Conservation (phyloP, 202 grass and related monocot species). For the Carex arenaria region DNA sequence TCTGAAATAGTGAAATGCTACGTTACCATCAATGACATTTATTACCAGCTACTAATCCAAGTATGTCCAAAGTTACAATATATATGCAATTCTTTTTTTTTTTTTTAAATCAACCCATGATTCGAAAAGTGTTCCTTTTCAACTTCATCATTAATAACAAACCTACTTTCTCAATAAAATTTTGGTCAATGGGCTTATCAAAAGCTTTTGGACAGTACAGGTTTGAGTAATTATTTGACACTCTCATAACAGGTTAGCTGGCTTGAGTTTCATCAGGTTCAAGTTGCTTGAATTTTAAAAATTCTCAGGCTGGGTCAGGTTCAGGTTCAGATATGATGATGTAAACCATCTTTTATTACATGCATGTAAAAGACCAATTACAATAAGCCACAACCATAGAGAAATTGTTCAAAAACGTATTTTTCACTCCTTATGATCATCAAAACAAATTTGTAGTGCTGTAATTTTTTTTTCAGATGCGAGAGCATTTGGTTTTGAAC, state of each 20-base stretch:
- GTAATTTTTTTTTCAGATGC: neutral
- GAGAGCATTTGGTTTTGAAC: no score
- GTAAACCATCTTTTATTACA: neutral
- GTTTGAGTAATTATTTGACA: neutral
- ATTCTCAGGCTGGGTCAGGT: neutral
- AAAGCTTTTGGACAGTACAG: neutral
- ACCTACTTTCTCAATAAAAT: neutral
- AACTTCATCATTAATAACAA: neutral
- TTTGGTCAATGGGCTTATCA: neutral
- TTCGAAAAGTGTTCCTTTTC: neutral
- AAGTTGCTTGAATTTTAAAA: neutral
- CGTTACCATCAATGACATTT: neutral
- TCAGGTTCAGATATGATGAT: neutral
- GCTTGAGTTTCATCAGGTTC: neutral
- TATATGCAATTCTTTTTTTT: neutral
- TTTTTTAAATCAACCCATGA: neutral
- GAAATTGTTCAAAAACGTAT: neutral
- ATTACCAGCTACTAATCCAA: neutral
- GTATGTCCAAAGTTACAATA: neutral
- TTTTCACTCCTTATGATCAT: neutral
- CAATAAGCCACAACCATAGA: neutral
- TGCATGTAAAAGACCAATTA: neutral
- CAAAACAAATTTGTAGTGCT: neutral
- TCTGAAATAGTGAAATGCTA: slow-evolving; percentile 38
- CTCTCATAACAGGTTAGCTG: neutral